Percentiles rank a stretch among this genome's conserved stretches.
Conservation (phyloP, 805 yeast species). For the Spathaspora girioi region DNA sequence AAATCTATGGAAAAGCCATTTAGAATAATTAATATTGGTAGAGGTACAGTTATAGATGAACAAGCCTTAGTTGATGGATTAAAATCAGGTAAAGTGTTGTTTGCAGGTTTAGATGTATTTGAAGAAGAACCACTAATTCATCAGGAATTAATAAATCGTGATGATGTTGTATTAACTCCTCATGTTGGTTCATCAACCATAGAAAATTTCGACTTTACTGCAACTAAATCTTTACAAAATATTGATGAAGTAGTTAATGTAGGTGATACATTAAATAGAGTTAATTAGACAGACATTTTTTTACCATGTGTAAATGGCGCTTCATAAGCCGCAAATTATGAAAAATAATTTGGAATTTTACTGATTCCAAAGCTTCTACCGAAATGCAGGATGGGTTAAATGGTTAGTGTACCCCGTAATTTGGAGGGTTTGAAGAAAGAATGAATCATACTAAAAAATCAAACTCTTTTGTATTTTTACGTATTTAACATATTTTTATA, state of each 20-base stretch:
- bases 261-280: constrained; percentile 32
- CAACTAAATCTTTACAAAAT: constrained; percentile 52
- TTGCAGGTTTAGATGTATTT: constrained; percentile 74
- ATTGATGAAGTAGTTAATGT: constrained; percentile 44
- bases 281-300: constrained; percentile 15
- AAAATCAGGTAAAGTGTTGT: constrained; percentile 53
- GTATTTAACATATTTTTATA: not conserved
- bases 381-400: not conserved
- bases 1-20: constrained; percentile 48
- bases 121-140: constrained; percentile 59
- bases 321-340: too few relatives aligned
- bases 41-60: constrained; percentile 69
- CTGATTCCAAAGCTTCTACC: not conserved
- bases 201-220: constrained; percentile 52
- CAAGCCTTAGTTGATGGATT: constrained; percentile 60
- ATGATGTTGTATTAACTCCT: constrained; percentile 66
- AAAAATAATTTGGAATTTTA: not conserved
- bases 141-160: constrained; percentile 46
- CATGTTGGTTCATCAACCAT: constrained; percentile 69
- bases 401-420: not conserved
- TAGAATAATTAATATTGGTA: constrained; percentile 68
- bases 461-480: not conserved
- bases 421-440: too few relatives aligned
- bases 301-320: not conserved
- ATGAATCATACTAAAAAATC: not conserved